phyloP scores from a whole-genome alignment of 129 eudicot species.

The Tagetes erecta region DNA sequence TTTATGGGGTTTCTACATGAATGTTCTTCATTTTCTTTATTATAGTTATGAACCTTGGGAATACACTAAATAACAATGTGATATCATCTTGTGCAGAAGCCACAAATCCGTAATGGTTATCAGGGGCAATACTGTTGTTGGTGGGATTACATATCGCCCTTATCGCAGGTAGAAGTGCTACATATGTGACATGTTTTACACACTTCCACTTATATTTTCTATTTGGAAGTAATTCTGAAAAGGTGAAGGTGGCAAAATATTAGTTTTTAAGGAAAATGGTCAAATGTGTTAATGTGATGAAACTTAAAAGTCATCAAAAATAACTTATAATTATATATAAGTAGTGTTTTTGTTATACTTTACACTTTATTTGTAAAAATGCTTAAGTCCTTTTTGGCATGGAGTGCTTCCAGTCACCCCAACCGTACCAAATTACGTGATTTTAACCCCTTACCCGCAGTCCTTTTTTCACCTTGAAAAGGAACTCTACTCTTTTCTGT shows the following conservation, averaged over 20 bases:
- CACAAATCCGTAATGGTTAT: constrained; percentile 95
- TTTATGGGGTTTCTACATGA: constrained; percentile 26
- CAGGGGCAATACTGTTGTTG: constrained; percentile 76
- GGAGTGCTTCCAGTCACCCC: neutral
- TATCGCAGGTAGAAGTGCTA: constrained; percentile 61
- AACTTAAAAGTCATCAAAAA: neutral
- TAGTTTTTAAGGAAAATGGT: neutral
- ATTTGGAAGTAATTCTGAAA: constrained; percentile 12
- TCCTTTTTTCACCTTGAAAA: neutral
- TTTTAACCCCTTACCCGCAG: neutral
- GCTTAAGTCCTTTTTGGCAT: neutral
- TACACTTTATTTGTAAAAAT: neutral
- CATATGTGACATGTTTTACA: constrained; percentile 12
- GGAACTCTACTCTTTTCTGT: neutral
- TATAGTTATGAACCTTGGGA: neutral
- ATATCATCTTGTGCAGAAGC: constrained; percentile 53
- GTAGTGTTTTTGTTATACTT: neutral
- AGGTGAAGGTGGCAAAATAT: neutral
- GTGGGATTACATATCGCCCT: constrained; percentile 97
- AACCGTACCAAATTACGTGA: neutral
- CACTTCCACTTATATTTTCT: neutral
- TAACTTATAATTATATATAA: neutral
- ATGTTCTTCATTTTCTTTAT: constrained; percentile 4
- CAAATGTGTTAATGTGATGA: neutral
- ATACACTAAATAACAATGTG: constrained; percentile 6